A percentile compares a stretch with the other conserved stretches of the same genome.
Conservation (phyloP, 768 basidiomycete species). For the Boletus pseudopeckii region DNA sequence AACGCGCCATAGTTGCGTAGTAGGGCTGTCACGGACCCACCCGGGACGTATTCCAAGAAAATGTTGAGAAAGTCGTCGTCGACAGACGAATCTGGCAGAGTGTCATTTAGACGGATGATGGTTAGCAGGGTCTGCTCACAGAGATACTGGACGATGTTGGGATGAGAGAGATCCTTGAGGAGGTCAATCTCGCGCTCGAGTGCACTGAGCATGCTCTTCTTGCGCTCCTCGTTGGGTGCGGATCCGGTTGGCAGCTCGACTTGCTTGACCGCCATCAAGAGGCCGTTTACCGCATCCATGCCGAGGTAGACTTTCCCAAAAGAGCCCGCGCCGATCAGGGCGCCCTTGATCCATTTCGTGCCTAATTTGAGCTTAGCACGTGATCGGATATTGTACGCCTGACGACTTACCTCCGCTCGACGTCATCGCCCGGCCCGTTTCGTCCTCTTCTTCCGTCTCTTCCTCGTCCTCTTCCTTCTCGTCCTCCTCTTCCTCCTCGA, state of each 20-base stretch:
- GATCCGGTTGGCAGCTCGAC: conserved; percentile 86
- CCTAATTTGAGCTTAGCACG: conserved; percentile 38
- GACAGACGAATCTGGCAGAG: conserved; percentile 78
- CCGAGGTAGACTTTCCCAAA: conserved; percentile 95
- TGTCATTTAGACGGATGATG: background rate
- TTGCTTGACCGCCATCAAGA: conserved; percentile 97
- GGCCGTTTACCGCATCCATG: conserved; percentile 87
- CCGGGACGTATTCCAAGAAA: conserved; percentile 95
- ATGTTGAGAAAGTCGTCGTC: conserved; percentile 92
- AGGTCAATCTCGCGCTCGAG: conserved; percentile 93
- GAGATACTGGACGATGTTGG: conserved; percentile 97
- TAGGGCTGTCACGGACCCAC: conserved; percentile 88
- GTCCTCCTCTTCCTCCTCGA: conserved; percentile 46
- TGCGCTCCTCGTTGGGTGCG: conserved; percentile 85
- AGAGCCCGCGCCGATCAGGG: conserved; percentile 90
- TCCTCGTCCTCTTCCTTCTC: conserved; percentile 51
- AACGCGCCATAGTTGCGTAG: conserved; percentile 91
- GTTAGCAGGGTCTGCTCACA: conserved; percentile 49
- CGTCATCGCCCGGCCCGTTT: conserved; percentile 50
- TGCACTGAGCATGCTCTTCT: conserved; percentile 88
- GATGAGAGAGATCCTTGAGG: conserved; percentile 87
- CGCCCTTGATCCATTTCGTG: conserved; percentile 96
- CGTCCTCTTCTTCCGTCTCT: conserved; percentile 46
- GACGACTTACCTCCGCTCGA: conserved; percentile 47
- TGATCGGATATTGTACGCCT: background rate